Base-by-base conservation (phyloP, 345 rosid species). In the Dovyalis caffra region DNA sequence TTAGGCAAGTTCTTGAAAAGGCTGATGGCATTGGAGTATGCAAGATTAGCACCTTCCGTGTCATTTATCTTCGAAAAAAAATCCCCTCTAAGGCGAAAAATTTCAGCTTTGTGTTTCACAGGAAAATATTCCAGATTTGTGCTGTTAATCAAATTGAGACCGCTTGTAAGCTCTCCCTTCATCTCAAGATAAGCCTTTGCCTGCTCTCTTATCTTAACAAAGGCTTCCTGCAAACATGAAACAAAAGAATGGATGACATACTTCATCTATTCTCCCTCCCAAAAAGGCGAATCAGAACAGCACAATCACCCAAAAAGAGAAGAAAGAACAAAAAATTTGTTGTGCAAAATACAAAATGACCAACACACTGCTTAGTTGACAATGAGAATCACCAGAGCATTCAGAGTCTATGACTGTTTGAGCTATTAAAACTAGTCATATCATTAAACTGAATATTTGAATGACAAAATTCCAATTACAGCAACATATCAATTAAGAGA, bases 131-230 rank as follows among this genome's bases (percentile, higher is more conserved):
- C 99, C 84, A 95, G 83, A 87, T 91, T 93, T 75, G 98, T 93
- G 81, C 90, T 91, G 77, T 80, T 91, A 74, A 93, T 88, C 88
- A 95, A 88, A 89, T 86, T 90, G 74, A 93, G 90, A 73, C 99
- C 99, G 75, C 83, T 90, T 11, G 83, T 82, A 77, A 91, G 97
- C 85, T 95, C 99, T 71, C 97, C 92, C 86, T 87, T 95, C 94
- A 87, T 90, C 80, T 95, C 97, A 66, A 93, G 84, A 83, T 88
- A 89, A 76, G 99, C 92, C 81, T 93, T 93, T 81, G 98, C 98
- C 87, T 95, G 99, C 85, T 95, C 99, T 79, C 90, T 88, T 83
- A 95, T 95, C 85, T 95, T 95, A 78, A 93, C 95, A 84, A 95
- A 91, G 69, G 98, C 98, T 82, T 95, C 99, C 99, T 95, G 89